Conservation (phyloP, 495 filamentous ascomycete species). For the Lentithecium fluviatile region DNA sequence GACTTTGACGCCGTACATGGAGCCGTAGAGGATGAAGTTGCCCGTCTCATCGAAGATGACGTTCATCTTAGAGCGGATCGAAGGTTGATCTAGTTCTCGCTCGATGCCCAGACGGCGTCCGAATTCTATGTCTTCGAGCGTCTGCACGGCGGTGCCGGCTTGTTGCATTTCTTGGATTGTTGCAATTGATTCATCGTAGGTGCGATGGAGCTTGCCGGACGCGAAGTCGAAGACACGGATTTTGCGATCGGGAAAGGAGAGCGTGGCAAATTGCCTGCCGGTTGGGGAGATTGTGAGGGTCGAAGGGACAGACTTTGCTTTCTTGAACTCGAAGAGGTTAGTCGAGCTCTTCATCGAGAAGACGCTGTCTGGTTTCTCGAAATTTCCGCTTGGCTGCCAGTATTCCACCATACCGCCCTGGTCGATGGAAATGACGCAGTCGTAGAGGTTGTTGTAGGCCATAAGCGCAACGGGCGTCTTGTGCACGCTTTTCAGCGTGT, state of each 20-base stretch:
- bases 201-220: slow-evolving; percentile 80
- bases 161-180: slow-evolving; percentile 93
- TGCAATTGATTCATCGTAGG: slow-evolving; percentile 88
- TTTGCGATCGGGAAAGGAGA: slow-evolving; percentile 91
- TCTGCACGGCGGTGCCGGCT: slow-evolving; percentile 74
- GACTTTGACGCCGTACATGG: slow-evolving; percentile 85
- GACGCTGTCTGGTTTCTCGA: slow-evolving; percentile 88
- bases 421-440: slow-evolving; percentile 87
- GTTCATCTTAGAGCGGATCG: slow-evolving; percentile 70
- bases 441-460: slow-evolving; percentile 82
- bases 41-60: slow-evolving; percentile 95
- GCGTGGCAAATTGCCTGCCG: slow-evolving; percentile 78
- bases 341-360: slow-evolving; percentile 91
- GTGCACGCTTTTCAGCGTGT: slow-evolving; percentile 73
- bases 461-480: slow-evolving; percentile 75
- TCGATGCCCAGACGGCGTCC: slow-evolving; percentile 85
- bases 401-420: slow-evolving; percentile 96
- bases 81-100: slow-evolving; percentile 72
- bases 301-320: slow-evolving; percentile 76
- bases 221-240: slow-evolving; percentile 91
- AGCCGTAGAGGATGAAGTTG: slow-evolving; percentile 92
- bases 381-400: slow-evolving; percentile 76
- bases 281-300: slow-evolving; percentile 86
- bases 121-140: slow-evolving; percentile 86
- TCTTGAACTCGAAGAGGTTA: slow-evolving; percentile 95